Evolutionary conservation across 2,329 filamentous ascomycete genomes (phyloP).

Genomic region (Neocatenulostroma microsporum): DNA sequence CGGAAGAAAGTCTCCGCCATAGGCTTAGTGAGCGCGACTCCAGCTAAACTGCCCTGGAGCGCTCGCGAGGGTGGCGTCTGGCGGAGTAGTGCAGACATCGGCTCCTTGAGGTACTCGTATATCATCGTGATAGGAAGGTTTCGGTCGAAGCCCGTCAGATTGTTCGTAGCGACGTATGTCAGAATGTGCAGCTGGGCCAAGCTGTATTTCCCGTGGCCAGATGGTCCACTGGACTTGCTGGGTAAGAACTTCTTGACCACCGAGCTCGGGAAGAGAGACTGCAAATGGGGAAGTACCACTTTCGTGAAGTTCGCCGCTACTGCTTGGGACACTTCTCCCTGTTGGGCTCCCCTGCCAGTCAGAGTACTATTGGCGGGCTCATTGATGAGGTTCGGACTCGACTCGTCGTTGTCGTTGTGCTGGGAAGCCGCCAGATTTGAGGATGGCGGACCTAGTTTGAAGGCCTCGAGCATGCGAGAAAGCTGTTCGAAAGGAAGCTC

Average conservation of each 20-base stretch:
- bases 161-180: not conserved
- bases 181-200: not conserved
- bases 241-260: not conserved
- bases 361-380: no score
- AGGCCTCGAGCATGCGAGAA: not conserved
- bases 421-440: no score
- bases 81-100: not conserved
- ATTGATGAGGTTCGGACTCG: no score
- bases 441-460: not conserved
- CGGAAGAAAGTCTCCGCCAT: not conserved
- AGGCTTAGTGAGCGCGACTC: no score
- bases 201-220: not conserved
- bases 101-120: not conserved
- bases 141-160: not conserved
- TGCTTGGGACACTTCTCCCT: no score
- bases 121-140: not conserved
- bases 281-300: not conserved
- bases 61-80: no score
- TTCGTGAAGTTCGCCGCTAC: no score
- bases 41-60: no score
- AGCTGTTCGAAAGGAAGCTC: slow-evolving; percentile 1
- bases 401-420: no score
- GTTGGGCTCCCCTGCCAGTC: no score
- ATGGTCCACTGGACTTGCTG: not conserved
- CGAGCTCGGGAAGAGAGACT: not conserved